Evolutionary conservation across 2,329 filamentous ascomycete species (phyloP).

Genomic region (Xylariaceae sp.): DNA sequence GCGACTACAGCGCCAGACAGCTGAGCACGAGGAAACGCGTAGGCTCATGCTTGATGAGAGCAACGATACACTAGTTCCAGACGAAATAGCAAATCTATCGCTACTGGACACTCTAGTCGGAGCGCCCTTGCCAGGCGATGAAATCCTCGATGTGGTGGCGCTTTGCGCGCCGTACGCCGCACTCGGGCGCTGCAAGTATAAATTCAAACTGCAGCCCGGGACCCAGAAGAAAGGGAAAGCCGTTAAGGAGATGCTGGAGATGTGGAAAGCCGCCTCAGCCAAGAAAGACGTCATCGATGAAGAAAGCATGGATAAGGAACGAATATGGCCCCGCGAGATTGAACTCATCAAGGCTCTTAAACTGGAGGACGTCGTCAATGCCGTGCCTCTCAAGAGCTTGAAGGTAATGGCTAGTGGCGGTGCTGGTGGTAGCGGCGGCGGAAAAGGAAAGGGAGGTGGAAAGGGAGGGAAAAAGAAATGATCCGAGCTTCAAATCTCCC

Average conservation of each 20-base stretch:
- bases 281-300: slow-evolving; percentile 60
- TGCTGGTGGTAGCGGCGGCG: slow-evolving; percentile 35
- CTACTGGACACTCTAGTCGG: slow-evolving; percentile 71
- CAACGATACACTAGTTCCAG: slow-evolving; percentile 56
- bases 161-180: slow-evolving; percentile 64
- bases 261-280: slow-evolving; percentile 65
- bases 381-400: slow-evolving; percentile 74
- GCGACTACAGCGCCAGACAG: slow-evolving; percentile 68
- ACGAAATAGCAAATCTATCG: slow-evolving; percentile 50
- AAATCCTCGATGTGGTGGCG: slow-evolving; percentile 65
- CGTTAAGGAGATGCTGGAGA: slow-evolving; percentile 80
- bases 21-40: slow-evolving; percentile 69
- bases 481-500: background rate
- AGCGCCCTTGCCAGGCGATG: slow-evolving; percentile 73
- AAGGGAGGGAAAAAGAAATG: slow-evolving; percentile 41
- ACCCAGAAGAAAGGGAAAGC: slow-evolving; percentile 90
- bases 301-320: slow-evolving; percentile 59
- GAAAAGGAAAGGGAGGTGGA: slow-evolving; percentile 35
- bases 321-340: slow-evolving; percentile 80
- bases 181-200: slow-evolving; percentile 76
- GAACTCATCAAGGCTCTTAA: slow-evolving; percentile 79
- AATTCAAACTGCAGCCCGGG: slow-evolving; percentile 90
- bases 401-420: slow-evolving; percentile 71
- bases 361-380: slow-evolving; percentile 75
- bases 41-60: slow-evolving; percentile 57